A percentile compares a stretch with the other conserved stretches of the same genome.
Conservation (phyloP, 768 basidiomycete species). For the Macrolepiota dolichaula region DNA sequence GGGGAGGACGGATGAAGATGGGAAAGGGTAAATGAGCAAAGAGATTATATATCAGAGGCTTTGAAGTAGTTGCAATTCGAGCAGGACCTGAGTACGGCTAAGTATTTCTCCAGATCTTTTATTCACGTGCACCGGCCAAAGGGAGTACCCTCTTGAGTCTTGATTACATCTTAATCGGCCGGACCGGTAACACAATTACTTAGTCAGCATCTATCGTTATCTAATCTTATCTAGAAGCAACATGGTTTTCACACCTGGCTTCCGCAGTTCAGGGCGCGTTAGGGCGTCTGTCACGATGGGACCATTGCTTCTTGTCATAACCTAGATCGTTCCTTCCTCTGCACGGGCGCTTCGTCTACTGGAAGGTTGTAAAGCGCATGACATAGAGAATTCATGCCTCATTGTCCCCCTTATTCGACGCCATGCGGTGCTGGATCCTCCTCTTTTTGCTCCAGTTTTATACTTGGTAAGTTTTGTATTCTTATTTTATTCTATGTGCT, state of each 20-base stretch:
- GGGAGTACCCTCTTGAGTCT: neutral
- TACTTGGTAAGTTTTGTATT: neutral
- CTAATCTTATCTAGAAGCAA: constrained; percentile 1
- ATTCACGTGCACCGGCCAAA: constrained; percentile 4
- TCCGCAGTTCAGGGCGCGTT: neutral
- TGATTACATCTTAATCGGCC: neutral
- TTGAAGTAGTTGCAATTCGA: neutral
- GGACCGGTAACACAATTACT: too few species aligned
- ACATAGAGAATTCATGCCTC: neutral
- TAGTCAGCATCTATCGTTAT: neutral
- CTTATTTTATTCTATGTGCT: neutral
- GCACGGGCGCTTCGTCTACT: neutral
- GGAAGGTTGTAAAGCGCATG: neutral
- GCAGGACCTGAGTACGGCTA: constrained; percentile 7
- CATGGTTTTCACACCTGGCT: neutral
- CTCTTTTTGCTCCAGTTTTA: constrained; percentile 10
- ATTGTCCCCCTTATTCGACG: neutral
- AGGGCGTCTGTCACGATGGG: neutral
- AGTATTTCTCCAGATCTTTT: neutral
- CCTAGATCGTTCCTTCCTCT: neutral
- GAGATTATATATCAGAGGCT: neutral
- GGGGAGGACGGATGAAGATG: constrained; percentile 8
- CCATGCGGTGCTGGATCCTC: neutral
- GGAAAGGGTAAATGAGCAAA: constrained; percentile 6
- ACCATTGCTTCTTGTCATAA: neutral